Percentiles rank a stretch among this genome's conserved stretches.
These are phyloP conservation scores for Akanthomyces dipterigenus DNA, from an alignment of 2,329 filamentous ascomycete genomes.

Conservation along the genomic window DNA sequence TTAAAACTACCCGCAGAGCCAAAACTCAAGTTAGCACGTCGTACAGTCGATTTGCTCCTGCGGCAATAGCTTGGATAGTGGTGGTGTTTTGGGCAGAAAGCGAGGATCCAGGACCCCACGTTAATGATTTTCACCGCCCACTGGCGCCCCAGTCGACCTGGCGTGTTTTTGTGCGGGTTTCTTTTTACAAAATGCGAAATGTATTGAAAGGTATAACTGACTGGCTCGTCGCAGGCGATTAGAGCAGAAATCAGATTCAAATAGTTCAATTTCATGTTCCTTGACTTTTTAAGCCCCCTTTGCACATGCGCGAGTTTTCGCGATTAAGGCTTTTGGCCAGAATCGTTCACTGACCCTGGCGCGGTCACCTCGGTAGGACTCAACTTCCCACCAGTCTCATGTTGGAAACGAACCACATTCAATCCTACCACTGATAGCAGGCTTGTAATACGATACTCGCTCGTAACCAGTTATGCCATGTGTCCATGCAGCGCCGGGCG, in stretches of 20 bases:
- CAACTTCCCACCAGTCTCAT: not conserved
- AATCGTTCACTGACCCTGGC: not conserved
- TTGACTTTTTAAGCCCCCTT: not conserved
- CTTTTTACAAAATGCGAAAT: not conserved
- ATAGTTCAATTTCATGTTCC: not conserved
- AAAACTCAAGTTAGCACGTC: not conserved
- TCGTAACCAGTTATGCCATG: not conserved
- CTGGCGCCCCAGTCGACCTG: not conserved
- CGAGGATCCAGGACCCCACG: slow-evolving; percentile 9
- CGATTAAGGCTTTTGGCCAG: slow-evolving; percentile 2
- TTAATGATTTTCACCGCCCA: slow-evolving; percentile 12
- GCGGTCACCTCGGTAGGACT: not conserved
- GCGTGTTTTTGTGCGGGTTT: not conserved
- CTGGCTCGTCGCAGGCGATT: not conserved
- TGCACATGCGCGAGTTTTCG: not conserved
- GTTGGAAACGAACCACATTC: not conserved
- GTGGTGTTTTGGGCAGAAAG: slow-evolving; percentile 12
- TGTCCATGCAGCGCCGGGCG: not conserved
- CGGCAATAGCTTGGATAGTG: not conserved
- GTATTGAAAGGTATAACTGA: not conserved
- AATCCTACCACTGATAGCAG: not conserved
- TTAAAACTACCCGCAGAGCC: not conserved
- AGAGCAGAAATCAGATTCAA: not conserved
- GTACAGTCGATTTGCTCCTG: not conserved
- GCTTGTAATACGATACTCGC: not conserved